A percentile compares a stretch with the other conserved stretches of the same genome.
Evolutionary conservation across 176 grass and related monocot species (phyloP).

Genomic region (Aegilops bicornis): DNA sequence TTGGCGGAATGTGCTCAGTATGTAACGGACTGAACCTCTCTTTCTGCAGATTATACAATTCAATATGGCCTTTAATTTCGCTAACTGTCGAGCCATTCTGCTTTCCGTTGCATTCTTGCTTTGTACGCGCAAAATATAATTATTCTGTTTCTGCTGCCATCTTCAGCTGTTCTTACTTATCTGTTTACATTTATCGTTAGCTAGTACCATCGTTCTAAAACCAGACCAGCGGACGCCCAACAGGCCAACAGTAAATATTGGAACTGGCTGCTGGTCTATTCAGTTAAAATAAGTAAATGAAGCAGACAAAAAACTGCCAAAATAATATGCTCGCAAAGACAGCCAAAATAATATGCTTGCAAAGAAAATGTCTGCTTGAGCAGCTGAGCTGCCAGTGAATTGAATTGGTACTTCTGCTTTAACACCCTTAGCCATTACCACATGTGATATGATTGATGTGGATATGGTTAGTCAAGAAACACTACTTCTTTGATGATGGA

Average conservation of each 20-base stretch:
- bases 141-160: neutral
- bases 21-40: constrained; percentile 27
- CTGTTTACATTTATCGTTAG: neutral
- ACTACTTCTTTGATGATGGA: neutral
- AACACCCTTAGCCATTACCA: neutral
- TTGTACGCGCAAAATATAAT: neutral
- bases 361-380: neutral
- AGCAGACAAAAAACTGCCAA: neutral
- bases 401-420: neutral
- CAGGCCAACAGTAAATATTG: neutral
- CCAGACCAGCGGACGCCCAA: neutral
- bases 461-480: neutral
- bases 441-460: neutral
- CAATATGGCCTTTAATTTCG: constrained; percentile 7
- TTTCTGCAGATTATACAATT: constrained; percentile 3
- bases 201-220: neutral
- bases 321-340: neutral
- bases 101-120: neutral
- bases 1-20: constrained; percentile 93
- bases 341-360: neutral
- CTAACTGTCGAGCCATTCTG: constrained; percentile 2
- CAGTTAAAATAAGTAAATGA: neutral
- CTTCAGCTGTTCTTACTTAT: neutral
- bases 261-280: neutral
- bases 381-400: neutral